A percentile compares a stretch with the other conserved stretches of the same genome.
Conservation (phyloP, 129 eudicot genomes). For the Flaveria brownii region DNA sequence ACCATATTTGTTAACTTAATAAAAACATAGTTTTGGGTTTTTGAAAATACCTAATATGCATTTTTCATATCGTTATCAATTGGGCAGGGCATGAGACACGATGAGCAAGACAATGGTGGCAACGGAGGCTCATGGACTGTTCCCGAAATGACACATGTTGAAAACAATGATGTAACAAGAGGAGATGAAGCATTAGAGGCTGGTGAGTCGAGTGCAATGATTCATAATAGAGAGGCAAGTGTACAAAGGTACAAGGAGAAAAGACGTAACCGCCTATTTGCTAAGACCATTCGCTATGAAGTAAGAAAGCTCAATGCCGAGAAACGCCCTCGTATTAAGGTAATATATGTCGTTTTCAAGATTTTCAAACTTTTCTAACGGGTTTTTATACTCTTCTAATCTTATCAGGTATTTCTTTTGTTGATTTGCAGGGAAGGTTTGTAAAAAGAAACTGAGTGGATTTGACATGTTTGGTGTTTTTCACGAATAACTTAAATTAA, state of each 20-base stretch:
- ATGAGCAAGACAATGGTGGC: conserved; percentile 37
- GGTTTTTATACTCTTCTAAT: background rate
- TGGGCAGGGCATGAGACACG: conserved; percentile 23
- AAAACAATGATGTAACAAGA: conserved; percentile 3
- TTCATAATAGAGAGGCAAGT: conserved; percentile 67
- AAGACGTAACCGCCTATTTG: conserved; percentile 74
- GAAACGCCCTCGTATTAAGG: conserved; percentile 92
- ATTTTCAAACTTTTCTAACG: no score
- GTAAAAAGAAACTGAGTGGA: conserved; percentile 58
- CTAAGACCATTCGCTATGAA: conserved; percentile 74
- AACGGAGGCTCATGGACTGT: conserved; percentile 60
- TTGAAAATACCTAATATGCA: background rate
- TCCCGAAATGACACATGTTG: conserved; percentile 47
- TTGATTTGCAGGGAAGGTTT: conserved; percentile 60
- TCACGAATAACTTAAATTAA: conserved; percentile 14
- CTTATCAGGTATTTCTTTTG: background rate
- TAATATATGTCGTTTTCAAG: background rate
- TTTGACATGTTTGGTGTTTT: background rate
- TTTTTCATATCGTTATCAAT: background rate
- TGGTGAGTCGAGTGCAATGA: conserved; percentile 23
- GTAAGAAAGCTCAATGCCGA: conserved; percentile 89
- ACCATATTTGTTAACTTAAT: background rate
- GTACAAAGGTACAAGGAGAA: conserved; percentile 85
- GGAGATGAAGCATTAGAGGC: conserved; percentile 22
- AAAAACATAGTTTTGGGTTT: background rate